phyloP scores from a whole-genome alignment of 371 early-diverging fungal genomes.

The Saksenaea vasiformis region DNA sequence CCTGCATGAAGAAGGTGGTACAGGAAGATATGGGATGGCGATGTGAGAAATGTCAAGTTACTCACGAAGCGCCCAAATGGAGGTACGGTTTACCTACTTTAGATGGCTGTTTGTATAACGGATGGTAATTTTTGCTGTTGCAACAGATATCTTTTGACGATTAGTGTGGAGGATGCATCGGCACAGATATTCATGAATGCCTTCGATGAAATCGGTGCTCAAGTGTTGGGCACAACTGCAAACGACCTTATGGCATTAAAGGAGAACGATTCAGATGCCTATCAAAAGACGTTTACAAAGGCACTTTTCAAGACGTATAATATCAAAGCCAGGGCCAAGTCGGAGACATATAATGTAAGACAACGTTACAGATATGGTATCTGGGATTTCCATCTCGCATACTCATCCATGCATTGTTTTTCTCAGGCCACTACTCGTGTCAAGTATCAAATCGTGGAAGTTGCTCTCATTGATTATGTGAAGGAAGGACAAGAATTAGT shows the following conservation, averaged over 20 bases:
- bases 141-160: slow-evolving; percentile 78
- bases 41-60: slow-evolving; percentile 90
- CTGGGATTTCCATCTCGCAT: background rate
- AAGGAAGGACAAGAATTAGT: slow-evolving; percentile 57
- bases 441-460: slow-evolving; percentile 50
- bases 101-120: background rate
- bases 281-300: slow-evolving; percentile 44
- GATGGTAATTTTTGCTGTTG: background rate
- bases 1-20: slow-evolving; percentile 90
- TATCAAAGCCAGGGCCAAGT: slow-evolving; percentile 79
- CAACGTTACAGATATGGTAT: slow-evolving; percentile 1
- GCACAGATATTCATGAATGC: slow-evolving; percentile 81
- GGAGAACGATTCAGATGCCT: slow-evolving; percentile 43
- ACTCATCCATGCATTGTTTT: slow-evolving; percentile 1
- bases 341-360: slow-evolving; percentile 81
- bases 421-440: slow-evolving; percentile 62
- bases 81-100: slow-evolving; percentile 38
- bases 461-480: slow-evolving; percentile 60
- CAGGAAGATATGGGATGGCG: slow-evolving; percentile 75
- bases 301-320: slow-evolving; percentile 69
- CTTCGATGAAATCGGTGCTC: slow-evolving; percentile 83
- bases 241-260: slow-evolving; percentile 63
- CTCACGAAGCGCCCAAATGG: slow-evolving; percentile 69
- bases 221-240: slow-evolving; percentile 74
- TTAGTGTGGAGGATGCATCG: slow-evolving; percentile 78